phyloP scores from a whole-genome alignment of 148 eudicot genomes.

The Rhododendron ovatum region DNA sequence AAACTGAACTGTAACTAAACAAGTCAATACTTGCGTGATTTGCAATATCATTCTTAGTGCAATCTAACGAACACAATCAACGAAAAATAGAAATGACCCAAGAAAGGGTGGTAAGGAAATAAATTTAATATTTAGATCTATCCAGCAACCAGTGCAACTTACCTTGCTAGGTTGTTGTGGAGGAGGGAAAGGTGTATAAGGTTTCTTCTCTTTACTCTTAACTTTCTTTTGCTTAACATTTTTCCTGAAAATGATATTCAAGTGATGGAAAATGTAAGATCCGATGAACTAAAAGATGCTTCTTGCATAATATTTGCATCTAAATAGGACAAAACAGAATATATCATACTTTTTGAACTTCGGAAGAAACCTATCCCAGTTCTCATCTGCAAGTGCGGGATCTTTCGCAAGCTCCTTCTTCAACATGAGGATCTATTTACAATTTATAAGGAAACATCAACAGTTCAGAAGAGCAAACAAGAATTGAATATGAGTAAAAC shows the following conservation, averaged over 20 bases:
- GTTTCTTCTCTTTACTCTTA: constrained; percentile 79
- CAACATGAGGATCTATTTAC: constrained; percentile 68
- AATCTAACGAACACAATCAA: not conserved
- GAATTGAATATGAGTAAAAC: not conserved
- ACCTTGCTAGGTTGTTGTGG: constrained; percentile 94
- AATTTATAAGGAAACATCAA: constrained; percentile 2
- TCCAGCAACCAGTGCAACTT: constrained; percentile 11
- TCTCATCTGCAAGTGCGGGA: constrained; percentile 87
- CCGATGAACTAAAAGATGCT: not conserved
- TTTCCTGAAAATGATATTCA: constrained; percentile 51
- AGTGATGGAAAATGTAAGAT: not conserved
- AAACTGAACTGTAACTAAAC: not conserved
- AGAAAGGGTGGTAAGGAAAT: too few relatives aligned
- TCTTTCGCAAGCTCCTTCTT: constrained; percentile 85
- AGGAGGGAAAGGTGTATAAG: constrained; percentile 93
- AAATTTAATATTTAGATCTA: not conserved
- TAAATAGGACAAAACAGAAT: not conserved
- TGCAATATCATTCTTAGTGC: not conserved
- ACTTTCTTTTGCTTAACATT: constrained; percentile 88
- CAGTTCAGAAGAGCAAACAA: not conserved
- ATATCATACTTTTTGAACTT: constrained; percentile 69
- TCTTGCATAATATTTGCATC: not conserved
- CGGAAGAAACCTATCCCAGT: constrained; percentile 96
- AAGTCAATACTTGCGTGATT: not conserved
- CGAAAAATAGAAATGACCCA: too few relatives aligned